Conservation (phyloP, 805 yeast genomes). For the Yamadazyma sp. region DNA sequence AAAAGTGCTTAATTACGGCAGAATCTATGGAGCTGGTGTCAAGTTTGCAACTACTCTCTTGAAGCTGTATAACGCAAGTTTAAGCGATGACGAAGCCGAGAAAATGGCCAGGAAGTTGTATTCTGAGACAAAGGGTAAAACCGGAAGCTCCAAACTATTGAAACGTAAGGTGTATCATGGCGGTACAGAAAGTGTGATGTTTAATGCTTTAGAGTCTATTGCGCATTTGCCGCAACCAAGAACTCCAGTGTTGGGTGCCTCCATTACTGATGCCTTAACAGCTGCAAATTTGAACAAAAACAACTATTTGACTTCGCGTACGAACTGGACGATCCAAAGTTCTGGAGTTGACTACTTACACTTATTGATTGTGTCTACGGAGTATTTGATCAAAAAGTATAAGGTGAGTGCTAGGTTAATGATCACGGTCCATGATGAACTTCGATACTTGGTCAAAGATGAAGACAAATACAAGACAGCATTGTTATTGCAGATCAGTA, state of each 20-base stretch:
- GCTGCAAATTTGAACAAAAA: conserved; percentile 60
- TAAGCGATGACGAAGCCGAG: conserved; percentile 66
- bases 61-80: conserved; percentile 74
- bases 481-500: conserved; percentile 81
- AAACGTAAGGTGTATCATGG: conserved; percentile 63
- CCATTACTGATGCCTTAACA: conserved; percentile 82
- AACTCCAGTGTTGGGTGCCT: conserved; percentile 92
- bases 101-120: conserved; percentile 67
- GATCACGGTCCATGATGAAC: conserved; percentile 93
- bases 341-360: conserved; percentile 97
- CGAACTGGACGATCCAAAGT: conserved; percentile 97
- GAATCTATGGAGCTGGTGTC: conserved; percentile 97
- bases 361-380: conserved; percentile 81
- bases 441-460: conserved; percentile 73
- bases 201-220: conserved; percentile 82
- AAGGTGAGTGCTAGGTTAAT: conserved; percentile 71
- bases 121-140: conserved; percentile 75
- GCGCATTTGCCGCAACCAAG: conserved; percentile 78
- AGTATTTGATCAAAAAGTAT: conserved; percentile 66
- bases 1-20: conserved; percentile 91
- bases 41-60: conserved; percentile 83
- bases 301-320: conserved; percentile 81
- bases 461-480: conserved; percentile 77
- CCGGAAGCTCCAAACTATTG: conserved; percentile 21
- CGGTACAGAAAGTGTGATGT: conserved; percentile 90